A percentile compares a stretch with the other conserved stretches of the same genome.
These are phyloP conservation scores for Dysphania ambrosioides DNA, from an alignment of 148 eudicot species.

Conservation along the genomic window DNA sequence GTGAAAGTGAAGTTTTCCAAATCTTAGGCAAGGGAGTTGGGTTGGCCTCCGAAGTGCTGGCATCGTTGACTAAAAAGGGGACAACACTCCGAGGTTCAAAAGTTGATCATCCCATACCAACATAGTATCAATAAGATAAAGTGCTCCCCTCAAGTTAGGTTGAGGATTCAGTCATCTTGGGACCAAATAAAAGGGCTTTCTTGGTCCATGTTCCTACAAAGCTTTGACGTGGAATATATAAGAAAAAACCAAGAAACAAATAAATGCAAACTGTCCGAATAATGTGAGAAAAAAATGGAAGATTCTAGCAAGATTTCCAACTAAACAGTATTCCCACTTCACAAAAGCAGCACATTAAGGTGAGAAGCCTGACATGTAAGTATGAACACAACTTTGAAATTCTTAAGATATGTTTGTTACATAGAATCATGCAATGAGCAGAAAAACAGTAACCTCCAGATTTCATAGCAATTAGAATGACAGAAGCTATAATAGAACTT, in stretches of 20 bases:
- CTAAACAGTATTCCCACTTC: background rate
- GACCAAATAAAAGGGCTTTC: background rate
- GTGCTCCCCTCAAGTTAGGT: no score
- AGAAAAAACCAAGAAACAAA: background rate
- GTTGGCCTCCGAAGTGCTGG: no score
- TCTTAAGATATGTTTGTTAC: slow-evolving; percentile 8
- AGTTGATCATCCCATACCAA: no score
- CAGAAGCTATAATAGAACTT: background rate
- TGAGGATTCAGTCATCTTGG: background rate
- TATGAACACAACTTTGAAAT: slow-evolving; percentile 2
- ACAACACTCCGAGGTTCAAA: no score
- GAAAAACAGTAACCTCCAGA: background rate
- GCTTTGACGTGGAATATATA: no score
- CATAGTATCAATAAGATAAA: no score
- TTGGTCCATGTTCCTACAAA: no score
- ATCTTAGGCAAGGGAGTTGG: no score
- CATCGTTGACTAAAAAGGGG: no score
- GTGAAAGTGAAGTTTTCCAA: no score
- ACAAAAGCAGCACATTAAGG: background rate
- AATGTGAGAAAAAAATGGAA: background rate
- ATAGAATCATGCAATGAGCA: background rate
- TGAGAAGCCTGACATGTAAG: background rate
- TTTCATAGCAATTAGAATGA: slow-evolving; percentile 5
- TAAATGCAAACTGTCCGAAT: background rate
- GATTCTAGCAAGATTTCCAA: background rate